Conservation (phyloP, 2,329 filamentous ascomycete genomes). For the Colletotrichum siamense region DNA sequence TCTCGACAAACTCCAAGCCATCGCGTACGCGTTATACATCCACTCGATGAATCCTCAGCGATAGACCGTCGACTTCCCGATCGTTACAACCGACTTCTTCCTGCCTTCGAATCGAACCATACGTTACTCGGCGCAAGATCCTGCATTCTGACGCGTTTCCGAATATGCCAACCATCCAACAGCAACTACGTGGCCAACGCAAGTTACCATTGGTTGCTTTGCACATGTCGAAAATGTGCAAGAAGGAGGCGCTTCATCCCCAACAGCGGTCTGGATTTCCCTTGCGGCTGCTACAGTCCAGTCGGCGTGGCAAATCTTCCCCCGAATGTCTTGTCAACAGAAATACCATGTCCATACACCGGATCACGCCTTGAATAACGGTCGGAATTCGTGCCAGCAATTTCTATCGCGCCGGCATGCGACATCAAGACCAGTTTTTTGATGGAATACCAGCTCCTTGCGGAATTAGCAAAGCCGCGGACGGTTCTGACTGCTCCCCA, state of each 20-base stretch:
- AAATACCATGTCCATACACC: background rate
- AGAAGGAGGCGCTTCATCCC: background rate
- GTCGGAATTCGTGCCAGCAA: background rate
- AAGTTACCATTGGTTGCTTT: background rate
- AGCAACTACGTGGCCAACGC: background rate
- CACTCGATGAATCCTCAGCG: background rate
- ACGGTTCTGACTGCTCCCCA: background rate
- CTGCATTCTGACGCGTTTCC: background rate
- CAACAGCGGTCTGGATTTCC: background rate
- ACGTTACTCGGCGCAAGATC: background rate
- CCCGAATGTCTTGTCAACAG: background rate
- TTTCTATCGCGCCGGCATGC: background rate
- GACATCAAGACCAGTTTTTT: background rate
- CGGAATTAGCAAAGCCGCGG: background rate
- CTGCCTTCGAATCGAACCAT: background rate
- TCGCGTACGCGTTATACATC: background rate
- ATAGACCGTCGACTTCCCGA: background rate
- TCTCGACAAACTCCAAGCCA: background rate
- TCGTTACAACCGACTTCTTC: background rate
- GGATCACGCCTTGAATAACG: background rate
- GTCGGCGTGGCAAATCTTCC: background rate
- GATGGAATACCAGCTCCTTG: background rate
- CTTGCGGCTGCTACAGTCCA: background rate
- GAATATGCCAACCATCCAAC: background rate
- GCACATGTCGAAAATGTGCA: background rate